Evolutionary conservation across 2,329 filamentous ascomycete genomes (phyloP).

Genomic region (Albifimbria verrucaria): DNA sequence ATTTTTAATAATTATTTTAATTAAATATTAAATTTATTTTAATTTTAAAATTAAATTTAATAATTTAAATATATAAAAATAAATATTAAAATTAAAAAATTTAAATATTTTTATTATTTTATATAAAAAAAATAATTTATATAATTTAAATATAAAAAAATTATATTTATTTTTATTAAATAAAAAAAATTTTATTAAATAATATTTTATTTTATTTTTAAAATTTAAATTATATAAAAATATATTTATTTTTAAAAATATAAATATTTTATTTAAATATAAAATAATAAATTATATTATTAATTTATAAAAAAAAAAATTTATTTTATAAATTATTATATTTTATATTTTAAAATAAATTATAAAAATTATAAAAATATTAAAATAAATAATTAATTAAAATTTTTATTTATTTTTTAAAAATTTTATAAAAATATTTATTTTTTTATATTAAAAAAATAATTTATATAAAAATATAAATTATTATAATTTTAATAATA

Average conservation of each 20-base stretch:
- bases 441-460: not conserved
- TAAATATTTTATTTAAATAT: not conserved
- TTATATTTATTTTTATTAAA: not conserved
- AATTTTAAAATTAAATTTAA: not conserved
- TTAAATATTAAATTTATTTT: not conserved
- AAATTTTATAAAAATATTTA: not conserved
- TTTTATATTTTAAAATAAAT: not conserved
- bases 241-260: not conserved
- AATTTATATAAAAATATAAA: not conserved
- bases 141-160: not conserved
- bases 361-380: not conserved
- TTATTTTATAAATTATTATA: not conserved
- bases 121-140: not conserved
- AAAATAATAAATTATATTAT: not conserved
- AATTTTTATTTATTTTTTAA: not conserved
- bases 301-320: not conserved
- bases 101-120: not conserved
- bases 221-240: not conserved
- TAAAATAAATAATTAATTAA: not conserved
- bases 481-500: not conserved
- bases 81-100: not conserved
- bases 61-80: not conserved
- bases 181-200: conserved; percentile 1
- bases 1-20: no score
- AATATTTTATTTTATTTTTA: not conserved